Base-by-base conservation (phyloP, 176 grass and related monocot genomes). In the Panicum miliaceum region DNA sequence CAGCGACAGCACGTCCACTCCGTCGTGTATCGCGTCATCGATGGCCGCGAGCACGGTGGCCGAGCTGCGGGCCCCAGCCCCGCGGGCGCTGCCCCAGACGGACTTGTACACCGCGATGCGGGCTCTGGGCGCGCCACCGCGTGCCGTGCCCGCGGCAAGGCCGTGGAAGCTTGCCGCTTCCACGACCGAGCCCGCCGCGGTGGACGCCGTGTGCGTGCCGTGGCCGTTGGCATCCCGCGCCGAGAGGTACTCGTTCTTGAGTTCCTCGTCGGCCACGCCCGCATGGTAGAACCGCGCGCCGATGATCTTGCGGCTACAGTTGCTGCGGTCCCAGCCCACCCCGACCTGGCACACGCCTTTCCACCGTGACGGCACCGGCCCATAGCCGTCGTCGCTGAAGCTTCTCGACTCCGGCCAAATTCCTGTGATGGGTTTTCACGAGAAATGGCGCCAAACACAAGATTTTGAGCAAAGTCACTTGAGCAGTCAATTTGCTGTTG, bases 231-330 rank as follows among this genome's bases (percentile, higher is more conserved):
- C 80, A 68, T 86, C 77, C 36, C 77, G 58, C 2, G 77, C 46
- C 14, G 58, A 86, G 37, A 25, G 57, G 57, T 59, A 59, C 0
- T 42, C 69, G 0, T 0, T 3, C 69, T 35, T 25, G 23, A 63
- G 65, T 2, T 48, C 0, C 0, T 22, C 13, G 7, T 47, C 7
- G 1, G 61, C 14, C 20, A 88, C 0, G 1, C 67, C 75, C 0
- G 10, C 81, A 4, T 0, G 22, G 27, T 88, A 88, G 61, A 68
- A 82, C 14, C 85, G 57, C 68, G 84, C 68, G 0, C 84, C 84
- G 47, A 86, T 86, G 58, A 66, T 86, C 32, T 86, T 86, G 12
- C 58, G 80, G 68, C 59, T 86, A 58, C 84, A 86, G 54, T 86
- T 86, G 23, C n/a, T 80, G 36, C 27, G 73, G 68, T 23, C 68